Evolutionary conservation across 768 basidiomycete genomes (phyloP).

Genomic region (Tricholoma hemisulphureum): DNA sequence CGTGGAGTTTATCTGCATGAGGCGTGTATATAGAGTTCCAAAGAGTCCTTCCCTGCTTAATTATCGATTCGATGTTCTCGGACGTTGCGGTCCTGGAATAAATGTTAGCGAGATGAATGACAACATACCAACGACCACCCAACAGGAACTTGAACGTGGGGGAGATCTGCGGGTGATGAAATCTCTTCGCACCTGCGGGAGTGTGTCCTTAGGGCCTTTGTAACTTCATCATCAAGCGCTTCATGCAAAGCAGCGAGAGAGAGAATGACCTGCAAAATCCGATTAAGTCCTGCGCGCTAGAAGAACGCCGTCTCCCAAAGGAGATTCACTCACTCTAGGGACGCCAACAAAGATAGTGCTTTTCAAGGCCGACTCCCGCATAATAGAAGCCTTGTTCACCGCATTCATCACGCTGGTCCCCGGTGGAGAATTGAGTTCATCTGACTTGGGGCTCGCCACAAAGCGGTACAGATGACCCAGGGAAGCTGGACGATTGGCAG

Average conservation of each 20-base stretch:
- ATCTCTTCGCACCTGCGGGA: conserved; percentile 55
- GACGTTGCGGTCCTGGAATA: conserved; percentile 53
- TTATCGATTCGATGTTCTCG: conserved; percentile 66
- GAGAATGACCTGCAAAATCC: conserved; percentile 65
- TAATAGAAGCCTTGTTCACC: conserved; percentile 73
- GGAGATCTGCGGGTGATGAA: conserved; percentile 12
- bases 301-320: conserved; percentile 5
- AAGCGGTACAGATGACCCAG: conserved; percentile 82
- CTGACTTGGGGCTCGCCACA: conserved; percentile 50
- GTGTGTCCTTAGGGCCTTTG: conserved; percentile 59
- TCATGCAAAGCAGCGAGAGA: conserved; percentile 74
- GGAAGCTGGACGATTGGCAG: conserved; percentile 76
- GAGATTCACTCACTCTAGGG: conserved; percentile 60
- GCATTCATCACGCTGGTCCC: conserved; percentile 49
- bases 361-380: conserved; percentile 88
- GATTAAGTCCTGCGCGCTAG: conserved; percentile 14
- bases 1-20: conserved; percentile 84
- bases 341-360: conserved; percentile 88
- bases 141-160: conserved; percentile 12
- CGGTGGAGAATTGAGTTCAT: conserved; percentile 35
- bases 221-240: conserved; percentile 81
- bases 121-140: conserved; percentile 10
- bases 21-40: conserved; percentile 90
- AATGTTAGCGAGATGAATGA: conserved; percentile 15
- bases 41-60: conserved; percentile 64